Evolutionary conservation across 225 moss, liverwort and hornwort species (phyloP).

Genomic region (Asterella californica): DNA sequence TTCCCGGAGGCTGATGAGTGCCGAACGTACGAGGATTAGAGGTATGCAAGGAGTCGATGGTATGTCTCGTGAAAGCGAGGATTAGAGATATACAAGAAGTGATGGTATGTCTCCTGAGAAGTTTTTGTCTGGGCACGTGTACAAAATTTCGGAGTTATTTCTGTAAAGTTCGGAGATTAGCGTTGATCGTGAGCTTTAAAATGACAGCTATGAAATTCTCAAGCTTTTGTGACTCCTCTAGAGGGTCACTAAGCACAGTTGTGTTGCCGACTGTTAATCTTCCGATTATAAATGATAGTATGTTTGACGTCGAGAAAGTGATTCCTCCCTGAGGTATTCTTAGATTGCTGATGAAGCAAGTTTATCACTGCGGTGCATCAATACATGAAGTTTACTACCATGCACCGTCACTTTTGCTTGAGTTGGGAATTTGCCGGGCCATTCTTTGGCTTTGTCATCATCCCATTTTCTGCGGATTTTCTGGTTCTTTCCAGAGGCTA

Average conservation of each 20-base stretch:
- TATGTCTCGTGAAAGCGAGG: neutral
- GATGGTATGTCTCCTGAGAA: neutral
- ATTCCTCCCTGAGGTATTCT: neutral
- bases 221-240: neutral
- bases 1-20: constrained; percentile 79
- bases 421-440: too few relatives aligned
- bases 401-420: too few relatives aligned
- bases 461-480: too few relatives aligned
- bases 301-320: neutral
- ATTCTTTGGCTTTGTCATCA: too few relatives aligned
- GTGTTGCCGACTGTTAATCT: neutral
- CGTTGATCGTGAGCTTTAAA: neutral
- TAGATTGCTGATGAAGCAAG: neutral
- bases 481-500: too few relatives aligned
- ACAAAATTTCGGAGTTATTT: neutral
- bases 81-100: neutral
- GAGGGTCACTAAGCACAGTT: neutral
- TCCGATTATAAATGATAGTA: neutral
- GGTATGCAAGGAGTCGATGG: neutral
- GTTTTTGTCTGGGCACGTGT: neutral
- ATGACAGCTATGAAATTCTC: neutral
- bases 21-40: constrained; percentile 64
- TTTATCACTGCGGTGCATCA: neutral
- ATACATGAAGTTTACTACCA: too few relatives aligned
- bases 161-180: constrained; percentile 5